A percentile compares a stretch with the other conserved stretches of the same genome.
phyloP scores from a whole-genome alignment of 192 early-diverging fungal genomes.

The Mortierella hygrophila region DNA sequence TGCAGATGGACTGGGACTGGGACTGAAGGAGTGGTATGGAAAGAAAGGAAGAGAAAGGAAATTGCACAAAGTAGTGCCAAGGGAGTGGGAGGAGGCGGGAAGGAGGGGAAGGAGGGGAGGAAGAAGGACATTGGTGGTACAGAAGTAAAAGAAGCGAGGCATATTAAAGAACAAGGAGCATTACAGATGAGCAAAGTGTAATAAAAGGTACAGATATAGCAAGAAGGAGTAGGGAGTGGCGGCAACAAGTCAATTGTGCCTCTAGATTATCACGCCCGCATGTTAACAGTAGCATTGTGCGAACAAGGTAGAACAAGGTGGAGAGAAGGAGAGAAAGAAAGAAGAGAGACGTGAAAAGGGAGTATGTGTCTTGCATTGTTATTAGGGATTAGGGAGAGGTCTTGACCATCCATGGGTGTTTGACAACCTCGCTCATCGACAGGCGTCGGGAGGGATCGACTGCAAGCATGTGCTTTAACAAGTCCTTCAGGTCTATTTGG shows the following conservation, averaged over 20 bases:
- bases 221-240: too few relatives aligned
- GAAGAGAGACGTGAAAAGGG: too few relatives aligned
- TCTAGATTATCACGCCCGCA: background rate
- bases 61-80: background rate
- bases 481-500: conserved; percentile 33
- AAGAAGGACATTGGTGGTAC: background rate
- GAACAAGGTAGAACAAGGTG: background rate
- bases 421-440: conserved; percentile 40
- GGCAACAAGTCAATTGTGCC: background rate
- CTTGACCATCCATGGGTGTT: conserved; percentile 38
- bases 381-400: background rate
- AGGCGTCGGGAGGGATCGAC: conserved; percentile 38
- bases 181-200: background rate
- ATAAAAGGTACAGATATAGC: too few relatives aligned
- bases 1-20: background rate
- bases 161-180: background rate
- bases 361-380: background rate
- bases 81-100: background rate
- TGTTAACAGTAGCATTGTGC: background rate
- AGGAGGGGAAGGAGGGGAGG: background rate
- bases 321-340: background rate
- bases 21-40: background rate
- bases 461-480: conserved; percentile 44
- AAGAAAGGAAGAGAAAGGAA: background rate
- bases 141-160: background rate